Percentiles rank a stretch among this genome's conserved stretches.
phyloP scores from a whole-genome alignment of 371 early-diverging fungal species.

The Neoconidiobolus thromboides region DNA sequence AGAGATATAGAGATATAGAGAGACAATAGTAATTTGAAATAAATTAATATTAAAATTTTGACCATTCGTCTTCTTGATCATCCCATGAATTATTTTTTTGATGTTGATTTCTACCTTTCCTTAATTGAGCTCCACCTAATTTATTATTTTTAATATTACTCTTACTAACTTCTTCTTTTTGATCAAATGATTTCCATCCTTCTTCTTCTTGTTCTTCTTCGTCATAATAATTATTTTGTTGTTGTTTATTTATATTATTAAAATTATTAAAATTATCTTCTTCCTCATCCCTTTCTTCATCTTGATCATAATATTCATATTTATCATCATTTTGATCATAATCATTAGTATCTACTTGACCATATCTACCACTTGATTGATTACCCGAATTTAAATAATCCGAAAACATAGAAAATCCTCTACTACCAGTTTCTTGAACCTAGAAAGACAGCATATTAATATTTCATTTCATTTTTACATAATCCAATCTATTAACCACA shows the following conservation, averaged over 20 bases:
- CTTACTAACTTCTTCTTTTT: neutral
- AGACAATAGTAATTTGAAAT: neutral
- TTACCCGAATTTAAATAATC: neutral
- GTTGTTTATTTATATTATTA: neutral
- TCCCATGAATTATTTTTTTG: neutral
- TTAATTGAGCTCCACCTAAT: no score
- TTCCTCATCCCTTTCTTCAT: neutral
- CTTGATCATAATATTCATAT: neutral
- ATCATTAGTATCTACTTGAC: neutral
- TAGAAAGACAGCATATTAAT: no score
- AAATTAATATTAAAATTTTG: neutral
- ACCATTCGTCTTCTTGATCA: neutral
- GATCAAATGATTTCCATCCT: neutral
- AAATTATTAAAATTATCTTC: neutral
- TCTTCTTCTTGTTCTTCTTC: neutral
- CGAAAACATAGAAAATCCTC: neutral
- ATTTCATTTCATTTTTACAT: no score
- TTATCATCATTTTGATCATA: neutral
- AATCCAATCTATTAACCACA: neutral
- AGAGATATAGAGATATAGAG: no score
- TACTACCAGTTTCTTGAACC: neutral
- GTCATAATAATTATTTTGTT: neutral
- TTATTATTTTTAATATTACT: neutral
- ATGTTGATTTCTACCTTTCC: neutral
- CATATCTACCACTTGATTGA: neutral